phyloP scores from a whole-genome alignment of 139 green algal species.

The Picochlorum sp. region DNA sequence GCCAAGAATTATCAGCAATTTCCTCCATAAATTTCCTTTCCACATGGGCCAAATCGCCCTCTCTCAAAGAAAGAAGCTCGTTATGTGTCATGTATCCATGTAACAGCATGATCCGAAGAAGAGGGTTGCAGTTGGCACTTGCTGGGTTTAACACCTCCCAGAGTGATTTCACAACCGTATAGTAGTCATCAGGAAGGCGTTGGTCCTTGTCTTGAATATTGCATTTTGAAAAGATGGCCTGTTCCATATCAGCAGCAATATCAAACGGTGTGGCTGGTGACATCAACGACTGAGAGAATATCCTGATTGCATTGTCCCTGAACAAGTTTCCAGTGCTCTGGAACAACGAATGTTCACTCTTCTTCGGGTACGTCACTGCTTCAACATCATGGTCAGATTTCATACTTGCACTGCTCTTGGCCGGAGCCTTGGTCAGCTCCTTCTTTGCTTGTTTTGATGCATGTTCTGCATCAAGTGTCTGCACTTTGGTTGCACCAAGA shows the following conservation, averaged over 20 bases:
- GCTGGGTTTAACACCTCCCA: neutral
- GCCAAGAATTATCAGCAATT: no score
- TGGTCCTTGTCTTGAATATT: neutral
- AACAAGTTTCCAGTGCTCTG: constrained; percentile 3
- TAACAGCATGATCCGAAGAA: constrained; percentile 9
- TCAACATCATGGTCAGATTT: neutral
- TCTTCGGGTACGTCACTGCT: neutral
- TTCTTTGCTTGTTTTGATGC: neutral
- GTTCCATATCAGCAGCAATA: neutral
- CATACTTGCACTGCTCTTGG: neutral
- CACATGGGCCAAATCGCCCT: no score
- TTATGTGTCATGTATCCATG: neutral
- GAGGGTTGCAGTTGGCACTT: constrained; percentile 3
- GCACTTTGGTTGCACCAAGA: no score
- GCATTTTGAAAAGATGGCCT: constrained; percentile 1
- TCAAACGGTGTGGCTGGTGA: constrained; percentile 1
- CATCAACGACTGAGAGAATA: constrained; percentile 6
- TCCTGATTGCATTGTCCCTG: constrained; percentile 1
- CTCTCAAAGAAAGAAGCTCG: neutral
- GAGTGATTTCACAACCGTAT: no score
- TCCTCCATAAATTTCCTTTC: no score
- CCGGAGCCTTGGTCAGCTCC: neutral
- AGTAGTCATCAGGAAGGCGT: neutral
- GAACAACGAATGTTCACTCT: neutral
- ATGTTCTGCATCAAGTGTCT: neutral